Evolutionary conservation across 2,329 filamentous ascomycete genomes (phyloP), one percentile per base, ranked within the genome.

Genomic region (Sporothrix inflata): DNA sequence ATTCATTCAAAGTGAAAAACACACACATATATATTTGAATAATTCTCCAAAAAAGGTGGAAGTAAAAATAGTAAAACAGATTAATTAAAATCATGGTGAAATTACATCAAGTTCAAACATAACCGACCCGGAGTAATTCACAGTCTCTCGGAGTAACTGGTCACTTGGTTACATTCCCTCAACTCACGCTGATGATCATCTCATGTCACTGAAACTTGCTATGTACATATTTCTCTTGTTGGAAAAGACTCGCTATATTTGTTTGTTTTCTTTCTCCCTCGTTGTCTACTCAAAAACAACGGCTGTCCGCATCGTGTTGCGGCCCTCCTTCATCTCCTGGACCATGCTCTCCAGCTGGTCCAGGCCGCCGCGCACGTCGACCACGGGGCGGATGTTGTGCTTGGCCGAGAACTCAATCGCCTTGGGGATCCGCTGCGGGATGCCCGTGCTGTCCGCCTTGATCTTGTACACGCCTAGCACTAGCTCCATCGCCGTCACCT

Each of bases 401-500:
- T 83, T 79, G 19, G 78, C 81, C 4, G 81, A 83, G 63, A 84
- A 84, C 6, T 80, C 79, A n/a, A 84, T 78, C 4, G 82, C 82
- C 75, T 83, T 83, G 71, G 78, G 77, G 79, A 84, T 82, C 21
- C 82, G 75, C 77, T 82, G 80, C 4, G 82, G 82, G 73, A 82
- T 82, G 57, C 82, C 78, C 1, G 81, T 83, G 73, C 80, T 82
- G 53, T 83, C 82, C 11, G 80, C 80, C 75, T 82, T 83, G 75
- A 84, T 79, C 45, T 79, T 78, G 75, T 82, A 84, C 38, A 75
- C 77, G 0, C 81, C 81, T n/a, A 81, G 79, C 0, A 81, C 79
- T 34, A 84, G 77, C 49, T 83, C 82, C 74, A 83, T 80, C 1
- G 80, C 79, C 24, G 78, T 80, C 66, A 82, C 76, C 65, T 79